These are phyloP conservation scores for Hawksworthiomyces lignivorus DNA, from an alignment of 2,329 filamentous ascomycete species.

Conservation along the genomic window DNA sequence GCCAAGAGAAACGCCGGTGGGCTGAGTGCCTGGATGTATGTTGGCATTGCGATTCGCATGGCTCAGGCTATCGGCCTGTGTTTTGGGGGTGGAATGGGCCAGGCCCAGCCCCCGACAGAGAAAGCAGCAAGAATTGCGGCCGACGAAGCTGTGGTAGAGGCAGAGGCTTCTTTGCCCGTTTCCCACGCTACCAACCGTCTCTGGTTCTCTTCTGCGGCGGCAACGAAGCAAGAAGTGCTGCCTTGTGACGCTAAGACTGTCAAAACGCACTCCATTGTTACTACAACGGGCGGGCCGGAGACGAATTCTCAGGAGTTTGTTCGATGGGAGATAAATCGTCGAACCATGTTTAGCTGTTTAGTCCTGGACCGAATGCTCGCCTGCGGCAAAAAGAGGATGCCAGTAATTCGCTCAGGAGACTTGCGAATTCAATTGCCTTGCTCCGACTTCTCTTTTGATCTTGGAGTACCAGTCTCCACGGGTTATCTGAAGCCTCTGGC, in stretches of 20 bases:
- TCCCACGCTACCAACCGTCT: too few relatives aligned
- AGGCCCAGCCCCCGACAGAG: slow-evolving; percentile 9
- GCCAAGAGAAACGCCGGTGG: slow-evolving; percentile 42
- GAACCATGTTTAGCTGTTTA: slow-evolving; percentile 69
- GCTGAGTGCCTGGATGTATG: slow-evolving; percentile 56
- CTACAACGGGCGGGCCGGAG: too few relatives aligned
- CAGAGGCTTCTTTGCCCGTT: too few relatives aligned
- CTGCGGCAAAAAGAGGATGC: slow-evolving; percentile 53
- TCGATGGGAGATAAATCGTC: too few relatives aligned
- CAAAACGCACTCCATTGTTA: too few relatives aligned
- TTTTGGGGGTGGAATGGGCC: slow-evolving; percentile 38
- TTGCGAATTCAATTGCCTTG: slow-evolving; percentile 60
- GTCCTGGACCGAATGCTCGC: slow-evolving; percentile 64
- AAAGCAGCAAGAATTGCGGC: slow-evolving; percentile 9
- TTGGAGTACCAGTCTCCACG: slow-evolving; percentile 49
- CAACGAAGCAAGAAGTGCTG: too few relatives aligned
- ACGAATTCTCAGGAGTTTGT: too few relatives aligned
- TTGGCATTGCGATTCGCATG: slow-evolving; percentile 57
- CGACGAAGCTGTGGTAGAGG: too few relatives aligned
- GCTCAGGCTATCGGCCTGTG: slow-evolving; percentile 55
- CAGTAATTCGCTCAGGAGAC: slow-evolving; percentile 51
- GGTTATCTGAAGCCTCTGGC: slow-evolving; percentile 32
- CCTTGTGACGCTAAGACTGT: too few relatives aligned
- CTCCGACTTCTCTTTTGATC: slow-evolving; percentile 56
- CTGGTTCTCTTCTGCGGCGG: too few relatives aligned